phyloP scores from a whole-genome alignment of 2,329 filamentous ascomycete species.

The Madurella mycetomatis region DNA sequence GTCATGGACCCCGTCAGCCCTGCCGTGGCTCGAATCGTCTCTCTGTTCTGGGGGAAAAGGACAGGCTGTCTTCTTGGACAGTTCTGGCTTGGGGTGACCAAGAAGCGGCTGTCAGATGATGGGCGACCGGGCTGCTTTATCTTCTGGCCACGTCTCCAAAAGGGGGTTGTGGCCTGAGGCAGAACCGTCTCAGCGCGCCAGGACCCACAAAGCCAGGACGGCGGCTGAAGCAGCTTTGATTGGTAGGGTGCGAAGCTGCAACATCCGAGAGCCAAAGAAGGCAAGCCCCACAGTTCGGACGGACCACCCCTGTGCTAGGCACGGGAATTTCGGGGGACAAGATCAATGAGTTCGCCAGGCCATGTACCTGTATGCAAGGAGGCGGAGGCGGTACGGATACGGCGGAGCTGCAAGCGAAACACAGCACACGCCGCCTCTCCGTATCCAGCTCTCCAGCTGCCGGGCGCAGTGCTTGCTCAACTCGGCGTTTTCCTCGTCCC shows the following conservation, averaged over 20 bases:
- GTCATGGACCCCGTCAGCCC: slow-evolving; percentile 14
- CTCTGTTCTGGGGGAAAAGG: slow-evolving; percentile 22
- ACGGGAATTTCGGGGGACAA: no score
- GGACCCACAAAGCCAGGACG: not conserved
- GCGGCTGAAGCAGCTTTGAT: slow-evolving; percentile 14
- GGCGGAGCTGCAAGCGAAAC: no score
- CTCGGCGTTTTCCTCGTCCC: no score
- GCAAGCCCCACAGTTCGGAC: slow-evolving; percentile 15
- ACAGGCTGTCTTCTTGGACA: slow-evolving; percentile 24
- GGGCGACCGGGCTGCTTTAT: slow-evolving; percentile 26
- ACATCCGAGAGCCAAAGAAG: slow-evolving; percentile 21
- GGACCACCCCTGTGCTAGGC: not conserved
- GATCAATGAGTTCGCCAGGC: no score
- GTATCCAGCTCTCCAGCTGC: no score
- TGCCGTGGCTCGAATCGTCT: slow-evolving; percentile 15
- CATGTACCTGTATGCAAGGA: slow-evolving; percentile 11
- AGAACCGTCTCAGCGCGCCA: slow-evolving; percentile 1
- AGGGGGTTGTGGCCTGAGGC: slow-evolving; percentile 26
- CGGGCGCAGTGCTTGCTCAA: no score
- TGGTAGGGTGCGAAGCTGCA: slow-evolving; percentile 20
- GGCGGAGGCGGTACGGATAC: slow-evolving; percentile 3
- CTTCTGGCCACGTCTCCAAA: slow-evolving; percentile 27
- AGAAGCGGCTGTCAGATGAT: slow-evolving; percentile 13
- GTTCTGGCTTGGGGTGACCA: not conserved
- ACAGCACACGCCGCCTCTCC: no score